Conservation (phyloP, 345 rosid genomes). For the Firmiana major region DNA sequence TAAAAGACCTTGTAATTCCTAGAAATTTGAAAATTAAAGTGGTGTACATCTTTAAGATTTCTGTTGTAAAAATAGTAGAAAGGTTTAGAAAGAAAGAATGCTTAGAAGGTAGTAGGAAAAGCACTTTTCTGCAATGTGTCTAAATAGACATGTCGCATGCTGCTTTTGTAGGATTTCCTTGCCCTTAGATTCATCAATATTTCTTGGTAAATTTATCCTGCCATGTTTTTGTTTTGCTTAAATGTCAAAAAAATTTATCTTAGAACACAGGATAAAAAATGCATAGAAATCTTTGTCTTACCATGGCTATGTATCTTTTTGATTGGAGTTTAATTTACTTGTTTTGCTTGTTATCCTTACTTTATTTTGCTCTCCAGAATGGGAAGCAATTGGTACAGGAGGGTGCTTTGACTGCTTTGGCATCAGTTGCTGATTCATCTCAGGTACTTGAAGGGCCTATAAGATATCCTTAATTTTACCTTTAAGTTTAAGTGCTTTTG, state of each 20-base stretch:
- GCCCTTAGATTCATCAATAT: background rate
- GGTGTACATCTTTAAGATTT: background rate
- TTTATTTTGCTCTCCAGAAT: slow-evolving; percentile 32
- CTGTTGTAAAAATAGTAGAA: background rate
- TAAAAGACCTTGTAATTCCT: slow-evolving; percentile 4
- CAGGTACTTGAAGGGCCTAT: slow-evolving; percentile 37
- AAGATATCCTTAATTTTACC: background rate
- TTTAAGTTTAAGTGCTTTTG: background rate
- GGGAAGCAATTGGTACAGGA: slow-evolving; percentile 78
- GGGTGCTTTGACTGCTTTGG: slow-evolving; percentile 74
- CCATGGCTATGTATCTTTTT: background rate
- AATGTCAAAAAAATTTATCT: background rate
- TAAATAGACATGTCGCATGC: background rate
- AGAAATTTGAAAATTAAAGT: background rate
- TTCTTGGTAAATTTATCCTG: background rate
- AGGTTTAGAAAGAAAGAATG: background rate
- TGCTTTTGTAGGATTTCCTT: background rate
- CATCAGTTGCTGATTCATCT: slow-evolving; percentile 77
- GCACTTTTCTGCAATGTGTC: background rate
- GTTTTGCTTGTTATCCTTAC: background rate
- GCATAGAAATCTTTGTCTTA: background rate
- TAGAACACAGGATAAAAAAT: background rate
- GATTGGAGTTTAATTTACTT: background rate
- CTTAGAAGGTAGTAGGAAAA: background rate
- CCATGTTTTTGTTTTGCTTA: background rate